Conservation (phyloP, 2,329 filamentous ascomycete genomes). For the Alternaria incomplexa region DNA sequence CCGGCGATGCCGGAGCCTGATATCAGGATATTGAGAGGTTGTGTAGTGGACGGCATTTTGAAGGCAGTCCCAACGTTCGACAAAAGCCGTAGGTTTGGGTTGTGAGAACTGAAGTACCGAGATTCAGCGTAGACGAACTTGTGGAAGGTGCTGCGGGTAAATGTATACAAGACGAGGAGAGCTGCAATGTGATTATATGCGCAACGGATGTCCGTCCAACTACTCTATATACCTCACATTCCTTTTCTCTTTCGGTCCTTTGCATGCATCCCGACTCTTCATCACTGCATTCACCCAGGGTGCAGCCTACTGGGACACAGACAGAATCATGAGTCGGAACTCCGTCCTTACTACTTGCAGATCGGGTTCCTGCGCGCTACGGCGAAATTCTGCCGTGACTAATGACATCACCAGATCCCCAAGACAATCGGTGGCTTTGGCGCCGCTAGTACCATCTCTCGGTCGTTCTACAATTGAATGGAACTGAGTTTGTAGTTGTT, state of each 20-base stretch:
- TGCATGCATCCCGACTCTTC: background rate
- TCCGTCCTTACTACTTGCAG: background rate
- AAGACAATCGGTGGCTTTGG: background rate
- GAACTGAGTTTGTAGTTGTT: background rate
- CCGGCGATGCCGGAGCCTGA: constrained; percentile 42
- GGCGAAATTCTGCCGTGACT: background rate
- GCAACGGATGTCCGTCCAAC: background rate
- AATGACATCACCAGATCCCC: background rate
- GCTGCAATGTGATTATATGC: background rate
- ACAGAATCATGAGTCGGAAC: background rate
- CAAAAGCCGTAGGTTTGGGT: background rate
- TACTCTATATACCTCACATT: background rate
- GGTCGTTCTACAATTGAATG: background rate
- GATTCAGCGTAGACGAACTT: background rate
- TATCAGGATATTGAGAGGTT: constrained; percentile 32
- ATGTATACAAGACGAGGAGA: background rate
- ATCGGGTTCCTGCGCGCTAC: background rate
- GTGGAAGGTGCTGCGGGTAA: background rate
- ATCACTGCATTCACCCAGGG: background rate
- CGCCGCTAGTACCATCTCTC: background rate
- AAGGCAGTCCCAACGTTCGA: background rate
- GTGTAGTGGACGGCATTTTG: background rate
- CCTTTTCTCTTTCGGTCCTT: background rate
- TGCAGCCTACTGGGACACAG: background rate
- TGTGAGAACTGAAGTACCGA: background rate